A percentile compares a stretch with the other conserved stretches of the same genome.
Conservation (phyloP, 495 filamentous ascomycete species). For the Tuber calosporum region DNA sequence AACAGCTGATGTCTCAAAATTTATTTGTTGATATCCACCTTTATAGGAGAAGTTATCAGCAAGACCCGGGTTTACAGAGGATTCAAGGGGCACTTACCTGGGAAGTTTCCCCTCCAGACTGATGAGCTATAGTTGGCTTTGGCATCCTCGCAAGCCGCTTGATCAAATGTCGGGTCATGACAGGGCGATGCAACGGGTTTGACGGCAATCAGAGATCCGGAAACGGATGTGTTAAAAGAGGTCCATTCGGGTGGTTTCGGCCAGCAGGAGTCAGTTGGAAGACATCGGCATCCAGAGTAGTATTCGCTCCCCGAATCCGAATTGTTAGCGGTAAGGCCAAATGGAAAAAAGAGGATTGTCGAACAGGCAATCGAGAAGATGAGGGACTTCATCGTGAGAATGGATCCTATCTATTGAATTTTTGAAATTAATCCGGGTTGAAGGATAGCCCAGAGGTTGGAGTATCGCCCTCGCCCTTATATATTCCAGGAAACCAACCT, state of each 20-base stretch:
- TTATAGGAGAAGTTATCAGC: constrained; percentile 15
- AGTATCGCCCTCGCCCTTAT: neutral
- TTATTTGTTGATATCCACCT: constrained; percentile 30
- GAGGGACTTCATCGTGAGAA: neutral
- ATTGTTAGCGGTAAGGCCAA: neutral
- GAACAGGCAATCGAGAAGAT: neutral
- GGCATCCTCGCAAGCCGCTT: constrained; percentile 25
- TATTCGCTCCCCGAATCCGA: neutral
- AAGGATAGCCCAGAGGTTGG: neutral
- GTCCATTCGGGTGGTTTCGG: constrained; percentile 22
- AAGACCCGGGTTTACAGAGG: neutral
- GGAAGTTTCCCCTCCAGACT: constrained; percentile 31
- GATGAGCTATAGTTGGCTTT: constrained; percentile 18
- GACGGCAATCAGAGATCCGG: constrained; percentile 27
- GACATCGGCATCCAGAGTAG: constrained; percentile 19
- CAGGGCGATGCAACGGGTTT: constrained; percentile 35
- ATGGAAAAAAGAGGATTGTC: neutral
- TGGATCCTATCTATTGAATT: neutral
- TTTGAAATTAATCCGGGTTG: neutral
- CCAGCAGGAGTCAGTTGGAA: constrained; percentile 32
- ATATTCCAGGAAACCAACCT: neutral
- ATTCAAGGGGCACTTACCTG: constrained; percentile 17
- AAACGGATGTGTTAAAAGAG: constrained; percentile 30
- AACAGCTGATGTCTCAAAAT: constrained; percentile 28
- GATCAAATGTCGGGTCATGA: constrained; percentile 32